Percentiles rank a stretch among this genome's conserved stretches.
Evolutionary conservation across 225 moss, liverwort and hornwort species (phyloP).

Genomic region (Pseudoscleropodium purum): DNA sequence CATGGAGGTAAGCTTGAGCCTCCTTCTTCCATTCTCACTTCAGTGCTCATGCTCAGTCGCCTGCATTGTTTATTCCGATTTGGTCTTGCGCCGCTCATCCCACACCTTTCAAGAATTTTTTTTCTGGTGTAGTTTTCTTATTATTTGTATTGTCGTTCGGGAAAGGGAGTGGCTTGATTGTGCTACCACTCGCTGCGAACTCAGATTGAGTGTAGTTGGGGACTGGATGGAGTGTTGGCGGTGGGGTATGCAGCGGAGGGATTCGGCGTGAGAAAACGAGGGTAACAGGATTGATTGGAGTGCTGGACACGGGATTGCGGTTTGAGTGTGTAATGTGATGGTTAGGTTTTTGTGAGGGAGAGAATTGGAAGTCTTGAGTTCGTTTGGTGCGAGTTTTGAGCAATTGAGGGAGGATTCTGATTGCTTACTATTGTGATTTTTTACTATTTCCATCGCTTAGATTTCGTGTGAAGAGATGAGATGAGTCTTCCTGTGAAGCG

Average conservation of each 20-base stretch:
- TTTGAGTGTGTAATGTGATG: neutral
- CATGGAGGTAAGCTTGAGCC: neutral
- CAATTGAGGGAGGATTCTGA: neutral
- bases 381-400: neutral
- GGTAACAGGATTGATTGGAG: neutral
- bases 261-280: neutral
- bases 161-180: neutral
- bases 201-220: neutral
- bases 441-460: neutral
- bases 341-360: neutral
- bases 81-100: neutral
- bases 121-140: neutral
- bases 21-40: neutral
- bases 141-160: neutral
- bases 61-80: neutral
- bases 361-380: neutral
- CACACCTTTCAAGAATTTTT: neutral
- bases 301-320: neutral
- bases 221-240: neutral
- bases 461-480: slow-evolving; percentile 17
- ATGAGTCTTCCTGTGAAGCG: slow-evolving; percentile 49
- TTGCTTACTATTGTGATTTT: neutral
- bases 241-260: neutral
- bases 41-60: neutral
- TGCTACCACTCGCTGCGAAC: neutral